A percentile compares a stretch with the other conserved stretches of the same genome.
phyloP scores from a whole-genome alignment of 768 basidiomycete genomes.

The Tulasnella calospora region DNA sequence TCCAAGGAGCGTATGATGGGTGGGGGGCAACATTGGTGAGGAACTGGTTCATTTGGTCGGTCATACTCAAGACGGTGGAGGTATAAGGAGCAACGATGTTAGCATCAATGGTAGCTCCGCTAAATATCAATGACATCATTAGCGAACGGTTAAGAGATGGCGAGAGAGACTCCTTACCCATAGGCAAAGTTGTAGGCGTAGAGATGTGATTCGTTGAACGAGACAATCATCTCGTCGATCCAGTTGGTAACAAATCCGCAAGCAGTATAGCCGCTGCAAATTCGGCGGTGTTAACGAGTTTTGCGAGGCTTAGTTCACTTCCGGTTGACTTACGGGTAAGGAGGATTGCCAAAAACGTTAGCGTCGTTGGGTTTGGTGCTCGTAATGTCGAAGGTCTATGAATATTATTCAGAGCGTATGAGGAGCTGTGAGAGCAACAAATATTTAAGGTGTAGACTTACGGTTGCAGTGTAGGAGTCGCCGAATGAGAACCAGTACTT shows the following conservation, averaged over 20 bases:
- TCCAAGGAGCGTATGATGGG: slow-evolving; percentile 53
- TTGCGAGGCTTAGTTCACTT: neutral
- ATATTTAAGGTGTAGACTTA: slow-evolving; percentile 25
- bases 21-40: slow-evolving; percentile 45
- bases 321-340: neutral
- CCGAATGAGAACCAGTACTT: slow-evolving; percentile 47
- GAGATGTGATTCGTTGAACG: slow-evolving; percentile 49
- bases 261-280: slow-evolving; percentile 44
- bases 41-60: slow-evolving; percentile 61
- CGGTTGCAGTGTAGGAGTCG: slow-evolving; percentile 58
- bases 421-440: neutral
- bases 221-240: slow-evolving; percentile 30
- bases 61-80: slow-evolving; percentile 39
- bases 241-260: slow-evolving; percentile 18
- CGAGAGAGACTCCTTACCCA: slow-evolving; percentile 50
- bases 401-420: slow-evolving; percentile 34
- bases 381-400: neutral
- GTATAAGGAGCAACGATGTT: slow-evolving; percentile 21
- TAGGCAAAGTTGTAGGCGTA: slow-evolving; percentile 65
- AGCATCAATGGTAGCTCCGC: slow-evolving; percentile 24
- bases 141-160: slow-evolving; percentile 40
- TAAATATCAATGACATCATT: neutral
- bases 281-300: neutral
- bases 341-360: slow-evolving; percentile 1
- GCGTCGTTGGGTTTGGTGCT: slow-evolving; percentile 49